Evolutionary conservation across 305 asterid species (phyloP), one percentile per base, ranked within the genome.

Genomic region (Fraxinus sp.): DNA sequence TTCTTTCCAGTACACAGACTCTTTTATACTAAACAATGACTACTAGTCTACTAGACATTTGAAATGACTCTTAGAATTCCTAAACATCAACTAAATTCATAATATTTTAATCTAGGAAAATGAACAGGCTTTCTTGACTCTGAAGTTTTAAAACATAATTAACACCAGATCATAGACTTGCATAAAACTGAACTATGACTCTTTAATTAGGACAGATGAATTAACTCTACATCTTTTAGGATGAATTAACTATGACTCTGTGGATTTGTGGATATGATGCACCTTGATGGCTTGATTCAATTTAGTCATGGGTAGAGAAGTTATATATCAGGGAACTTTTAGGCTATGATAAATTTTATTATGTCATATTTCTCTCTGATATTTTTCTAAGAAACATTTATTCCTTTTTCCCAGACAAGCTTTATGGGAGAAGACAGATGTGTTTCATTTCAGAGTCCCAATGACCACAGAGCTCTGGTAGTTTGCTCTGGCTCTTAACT

Each of bases 401-500:
- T 49, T 77, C 57, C 39, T 18, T 46, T 55, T 55, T 55, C 33
- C 52, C 81, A 78, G 81, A 14, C 32, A 43, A 59, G 81, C 46
- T n/a, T 49, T 78, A 55, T 78, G 73, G 75, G 36, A 16, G 81
- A 78, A 33, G 81, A 32, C n/a, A 78, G 37, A 59, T 62, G 81
- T 59, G 28, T 78, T 11, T 30, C 81, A n/a, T 78, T 78, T 52
- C 81, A 33, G 72, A 28, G 32, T 55, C 33, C 49, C 16, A 20
- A 55, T n/a, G 37, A 55, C 30, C 22, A 70, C 24, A 39, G 55
- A 30, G 35, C 75, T 30, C 7, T n/a, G 96, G 98, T 92, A 91
- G 22, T 77, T 59, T 78, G 4, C 4, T 81, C 28, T 57, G 3
- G 68, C 68, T 0, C 28, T 57, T 57, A 18, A 57, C 22, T 57